Evolutionary conservation across 352 stramenopile genomes (phyloP).

Genomic region (Globisporangium echinulatum): DNA sequence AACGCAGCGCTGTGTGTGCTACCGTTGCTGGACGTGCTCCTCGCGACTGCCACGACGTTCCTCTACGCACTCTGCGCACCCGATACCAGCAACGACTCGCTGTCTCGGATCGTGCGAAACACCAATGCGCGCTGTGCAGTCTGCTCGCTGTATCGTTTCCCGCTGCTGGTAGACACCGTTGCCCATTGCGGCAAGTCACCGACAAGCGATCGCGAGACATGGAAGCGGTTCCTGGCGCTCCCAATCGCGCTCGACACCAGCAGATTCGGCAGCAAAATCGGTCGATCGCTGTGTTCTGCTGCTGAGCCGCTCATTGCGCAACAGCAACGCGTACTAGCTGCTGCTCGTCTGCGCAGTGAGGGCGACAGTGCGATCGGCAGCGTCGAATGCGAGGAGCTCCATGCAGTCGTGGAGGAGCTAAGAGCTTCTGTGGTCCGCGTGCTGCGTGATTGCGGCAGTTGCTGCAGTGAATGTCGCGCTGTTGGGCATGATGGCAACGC

Average conservation of each 20-base stretch:
- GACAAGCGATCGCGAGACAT: neutral
- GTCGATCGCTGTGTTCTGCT: constrained; percentile 2
- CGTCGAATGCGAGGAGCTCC: neutral
- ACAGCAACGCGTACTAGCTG: constrained; percentile 2
- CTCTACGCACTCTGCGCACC: neutral
- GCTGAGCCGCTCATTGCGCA: neutral
- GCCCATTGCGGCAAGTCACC: neutral
- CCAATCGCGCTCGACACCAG: neutral
- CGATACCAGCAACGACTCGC: neutral
- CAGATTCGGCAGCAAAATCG: constrained; percentile 4
- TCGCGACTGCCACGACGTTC: constrained; percentile 2
- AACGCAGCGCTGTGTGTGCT: neutral
- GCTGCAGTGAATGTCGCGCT: neutral
- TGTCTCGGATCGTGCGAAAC: neutral
- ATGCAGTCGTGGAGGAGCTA: constrained; percentile 1
- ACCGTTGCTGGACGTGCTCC: constrained; percentile 3
- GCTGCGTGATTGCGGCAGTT: neutral
- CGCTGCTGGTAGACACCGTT: neutral
- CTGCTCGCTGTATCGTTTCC: neutral
- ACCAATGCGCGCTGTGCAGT: neutral
- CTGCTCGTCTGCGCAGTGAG: neutral
- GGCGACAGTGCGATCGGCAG: neutral
- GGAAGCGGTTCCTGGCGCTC: constrained; percentile 4
- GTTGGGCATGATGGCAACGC: neutral
- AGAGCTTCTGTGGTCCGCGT: neutral